phyloP scores from a whole-genome alignment of 768 basidiomycete genomes.

The Suillus spraguei region DNA sequence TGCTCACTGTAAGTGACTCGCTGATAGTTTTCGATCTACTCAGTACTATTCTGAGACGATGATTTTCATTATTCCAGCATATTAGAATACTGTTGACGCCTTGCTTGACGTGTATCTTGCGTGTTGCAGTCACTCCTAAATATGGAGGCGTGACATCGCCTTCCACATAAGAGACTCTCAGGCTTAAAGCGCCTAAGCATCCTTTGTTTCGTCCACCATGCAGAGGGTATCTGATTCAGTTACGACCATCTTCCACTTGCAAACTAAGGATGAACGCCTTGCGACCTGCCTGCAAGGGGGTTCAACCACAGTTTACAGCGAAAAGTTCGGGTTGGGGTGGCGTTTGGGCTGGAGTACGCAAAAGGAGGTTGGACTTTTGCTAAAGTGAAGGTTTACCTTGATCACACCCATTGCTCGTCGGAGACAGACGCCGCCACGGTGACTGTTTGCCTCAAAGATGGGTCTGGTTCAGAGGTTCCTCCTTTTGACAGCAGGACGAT shows the following conservation, averaged over 20 bases:
- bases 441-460: not conserved
- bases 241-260: constrained; percentile 28
- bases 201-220: constrained; percentile 11
- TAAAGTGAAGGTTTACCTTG: not conserved
- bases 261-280: constrained; percentile 24
- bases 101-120: too few relatives aligned
- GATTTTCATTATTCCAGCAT: too few relatives aligned
- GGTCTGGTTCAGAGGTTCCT: constrained; percentile 9
- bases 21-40: too few relatives aligned
- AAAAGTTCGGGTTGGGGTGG: constrained; percentile 31
- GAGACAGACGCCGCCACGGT: too few relatives aligned
- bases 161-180: not conserved
- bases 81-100: too few relatives aligned
- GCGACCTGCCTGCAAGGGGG: constrained; percentile 15
- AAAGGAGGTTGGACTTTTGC: not conserved
- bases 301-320: constrained; percentile 23
- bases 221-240: constrained; percentile 28
- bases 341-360: constrained; percentile 23
- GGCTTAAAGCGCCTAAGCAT: not conserved
- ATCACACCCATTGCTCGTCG: not conserved
- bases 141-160: too few relatives aligned
- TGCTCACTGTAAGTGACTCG: too few relatives aligned
- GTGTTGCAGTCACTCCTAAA: too few relatives aligned
- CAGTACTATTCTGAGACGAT: too few relatives aligned
- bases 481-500: constrained; percentile 16